These are phyloP conservation scores for Tricladium varicosporioides DNA, from an alignment of 2,329 filamentous ascomycete genomes.

Conservation along the genomic window DNA sequence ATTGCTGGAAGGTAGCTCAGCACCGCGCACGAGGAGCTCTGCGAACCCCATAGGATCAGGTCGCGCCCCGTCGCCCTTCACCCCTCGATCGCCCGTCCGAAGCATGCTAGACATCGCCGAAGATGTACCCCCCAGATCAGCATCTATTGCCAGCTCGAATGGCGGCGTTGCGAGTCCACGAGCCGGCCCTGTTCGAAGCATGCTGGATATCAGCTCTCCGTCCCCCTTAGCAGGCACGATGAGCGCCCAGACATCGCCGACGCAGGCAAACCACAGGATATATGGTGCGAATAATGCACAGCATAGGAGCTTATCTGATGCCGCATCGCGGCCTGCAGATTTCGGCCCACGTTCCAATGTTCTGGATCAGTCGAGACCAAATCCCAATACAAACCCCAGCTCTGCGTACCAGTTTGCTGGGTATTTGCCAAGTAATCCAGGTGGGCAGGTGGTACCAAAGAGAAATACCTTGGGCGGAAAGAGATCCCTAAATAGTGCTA, in stretches of 20 bases:
- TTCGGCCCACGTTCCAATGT: constrained; percentile 41
- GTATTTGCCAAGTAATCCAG: constrained; percentile 51
- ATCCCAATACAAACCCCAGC: constrained; percentile 49
- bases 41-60: constrained; percentile 34
- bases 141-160: constrained; percentile 30
- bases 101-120: constrained; percentile 49
- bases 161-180: constrained; percentile 35
- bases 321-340: constrained; percentile 45
- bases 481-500: constrained; percentile 36
- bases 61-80: constrained; percentile 53
- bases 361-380: constrained; percentile 27
- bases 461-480: constrained; percentile 48
- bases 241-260: constrained; percentile 48
- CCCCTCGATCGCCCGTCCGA: constrained; percentile 63
- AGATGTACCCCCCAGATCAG: constrained; percentile 23
- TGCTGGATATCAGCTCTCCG: constrained; percentile 53
- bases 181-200: constrained; percentile 57
- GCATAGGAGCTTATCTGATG: constrained; percentile 53
- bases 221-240: constrained; percentile 33
- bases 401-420: constrained; percentile 61
- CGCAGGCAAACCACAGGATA: constrained; percentile 38
- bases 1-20: constrained; percentile 51
- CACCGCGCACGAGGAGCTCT: constrained; percentile 24
- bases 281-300: constrained; percentile 30
- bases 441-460: constrained; percentile 43